These are phyloP conservation scores for Hibiscus syriacus DNA, from an alignment of 345 rosid genomes.

Conservation along the genomic window DNA sequence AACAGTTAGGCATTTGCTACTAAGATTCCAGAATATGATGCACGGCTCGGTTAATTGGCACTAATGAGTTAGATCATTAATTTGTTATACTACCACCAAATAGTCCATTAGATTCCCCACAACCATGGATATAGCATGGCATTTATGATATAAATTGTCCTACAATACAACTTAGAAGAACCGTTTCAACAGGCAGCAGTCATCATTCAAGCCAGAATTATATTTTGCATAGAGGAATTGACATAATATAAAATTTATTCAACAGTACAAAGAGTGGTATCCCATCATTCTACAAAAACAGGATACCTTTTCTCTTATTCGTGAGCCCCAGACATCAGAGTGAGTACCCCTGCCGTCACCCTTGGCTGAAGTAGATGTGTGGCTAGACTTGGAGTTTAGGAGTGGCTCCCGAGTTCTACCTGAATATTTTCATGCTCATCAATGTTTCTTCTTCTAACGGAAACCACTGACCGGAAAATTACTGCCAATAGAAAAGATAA, in stretches of 20 bases:
- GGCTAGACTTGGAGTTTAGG: slow-evolving; percentile 48
- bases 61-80: background rate
- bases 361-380: slow-evolving; percentile 46
- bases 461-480: slow-evolving; percentile 63
- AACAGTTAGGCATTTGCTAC: background rate
- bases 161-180: background rate
- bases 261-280: background rate
- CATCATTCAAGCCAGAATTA: background rate
- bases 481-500: slow-evolving; percentile 60
- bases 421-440: slow-evolving; percentile 41
- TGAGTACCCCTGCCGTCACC: slow-evolving; percentile 28
- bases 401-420: slow-evolving; percentile 67
- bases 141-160: background rate
- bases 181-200: background rate
- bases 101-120: background rate
- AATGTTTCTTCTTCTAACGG: slow-evolving; percentile 33
- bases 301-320: slow-evolving; percentile 77
- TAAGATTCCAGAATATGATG: background rate
- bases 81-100: background rate
- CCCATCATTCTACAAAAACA: background rate
- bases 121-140: background rate
- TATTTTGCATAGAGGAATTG: background rate
- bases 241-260: background rate
- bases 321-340: slow-evolving; percentile 60
- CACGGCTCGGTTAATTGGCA: background rate